Percentiles rank a stretch among this genome's conserved stretches.
These are phyloP conservation scores for Phialophora chinensis DNA, from an alignment of 2,329 filamentous ascomycete genomes.

Conservation along the genomic window DNA sequence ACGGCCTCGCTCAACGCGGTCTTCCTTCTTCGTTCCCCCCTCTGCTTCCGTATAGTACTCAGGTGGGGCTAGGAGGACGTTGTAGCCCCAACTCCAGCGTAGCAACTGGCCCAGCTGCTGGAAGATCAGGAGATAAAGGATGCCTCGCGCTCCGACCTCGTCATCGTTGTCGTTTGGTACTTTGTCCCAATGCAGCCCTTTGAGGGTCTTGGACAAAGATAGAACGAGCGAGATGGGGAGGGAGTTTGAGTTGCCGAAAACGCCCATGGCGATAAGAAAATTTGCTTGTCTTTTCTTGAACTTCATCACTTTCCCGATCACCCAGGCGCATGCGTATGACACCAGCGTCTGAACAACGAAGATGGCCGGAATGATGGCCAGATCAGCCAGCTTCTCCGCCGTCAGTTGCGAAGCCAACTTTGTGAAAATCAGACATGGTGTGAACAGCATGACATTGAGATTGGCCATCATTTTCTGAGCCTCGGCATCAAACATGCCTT, in stretches of 20 bases:
- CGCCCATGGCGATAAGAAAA: conserved; percentile 95
- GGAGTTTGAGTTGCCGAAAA: conserved; percentile 98
- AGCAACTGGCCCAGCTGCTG: conserved; percentile 95
- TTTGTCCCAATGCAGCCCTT: conserved; percentile 90
- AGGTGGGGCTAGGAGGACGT: conserved; percentile 87
- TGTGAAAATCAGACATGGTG: conserved; percentile 95
- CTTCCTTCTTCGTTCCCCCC: conserved; percentile 46
- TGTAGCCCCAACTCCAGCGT: conserved; percentile 98
- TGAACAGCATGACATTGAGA: conserved; percentile 94
- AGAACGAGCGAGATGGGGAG: conserved; percentile 95
- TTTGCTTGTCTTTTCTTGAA: conserved; percentile 87
- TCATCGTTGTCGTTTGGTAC: conserved; percentile 93
- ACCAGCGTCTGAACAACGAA: conserved; percentile 86
- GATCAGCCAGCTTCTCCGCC: conserved; percentile 84
- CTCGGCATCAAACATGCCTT: conserved; percentile 93
- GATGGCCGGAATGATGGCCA: conserved; percentile 94
- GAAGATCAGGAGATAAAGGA: conserved; percentile 94
- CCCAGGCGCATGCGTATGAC: conserved; percentile 77
- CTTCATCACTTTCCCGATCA: conserved; percentile 75
- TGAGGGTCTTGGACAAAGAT: conserved; percentile 88
- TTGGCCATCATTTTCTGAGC: conserved; percentile 97
- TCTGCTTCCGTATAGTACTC: conserved; percentile 58
- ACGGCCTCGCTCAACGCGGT: conserved; percentile 48
- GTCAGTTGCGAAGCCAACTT: conserved; percentile 95
- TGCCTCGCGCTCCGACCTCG: conserved; percentile 90